Percentiles rank a stretch among this genome's conserved stretches.
phyloP scores from a whole-genome alignment of 352 stramenopile species.

The Globisporangium megalacanthum region DNA sequence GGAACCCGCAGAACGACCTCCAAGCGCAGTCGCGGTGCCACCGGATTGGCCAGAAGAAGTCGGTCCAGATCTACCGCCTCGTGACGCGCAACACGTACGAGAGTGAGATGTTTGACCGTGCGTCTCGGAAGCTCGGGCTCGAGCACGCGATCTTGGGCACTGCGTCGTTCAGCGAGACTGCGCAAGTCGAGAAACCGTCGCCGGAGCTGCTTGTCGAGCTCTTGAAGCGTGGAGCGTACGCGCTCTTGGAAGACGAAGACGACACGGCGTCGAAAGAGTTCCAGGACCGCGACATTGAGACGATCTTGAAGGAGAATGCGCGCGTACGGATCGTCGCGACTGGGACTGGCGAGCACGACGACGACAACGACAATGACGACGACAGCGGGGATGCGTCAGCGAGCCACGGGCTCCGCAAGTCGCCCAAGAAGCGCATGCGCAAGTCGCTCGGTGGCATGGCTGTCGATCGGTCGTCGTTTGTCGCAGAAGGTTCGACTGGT shows the following conservation, averaged over 20 bases:
- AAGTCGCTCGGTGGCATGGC: conserved; percentile 79
- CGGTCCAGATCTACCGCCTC: conserved; percentile 96
- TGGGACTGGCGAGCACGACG: conserved; percentile 22
- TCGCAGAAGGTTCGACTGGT: conserved; percentile 85
- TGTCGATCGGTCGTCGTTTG: conserved; percentile 87
- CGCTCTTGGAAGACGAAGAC: conserved; percentile 97
- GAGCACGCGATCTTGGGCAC: conserved; percentile 98
- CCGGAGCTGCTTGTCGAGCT: conserved; percentile 95
- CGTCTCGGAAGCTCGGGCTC: conserved; percentile 97
- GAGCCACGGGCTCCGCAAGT: conserved; percentile 23
- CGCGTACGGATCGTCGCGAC: conserved; percentile 56
- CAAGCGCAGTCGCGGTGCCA: conserved; percentile 92
- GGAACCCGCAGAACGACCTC: conserved; percentile 97
- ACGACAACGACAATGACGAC: conserved; percentile 17
- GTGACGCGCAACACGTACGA: conserved; percentile 99
- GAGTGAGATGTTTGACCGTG: conserved; percentile 99
- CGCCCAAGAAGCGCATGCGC: conserved; percentile 46
- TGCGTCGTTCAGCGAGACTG: conserved; percentile 87
- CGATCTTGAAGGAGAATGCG: conserved; percentile 87
- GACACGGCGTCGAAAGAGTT: conserved; percentile 94
- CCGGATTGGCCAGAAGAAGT: conserved; percentile 99
- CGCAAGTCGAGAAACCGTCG: conserved; percentile 81
- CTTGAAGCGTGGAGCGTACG: conserved; percentile 97
- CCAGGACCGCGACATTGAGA: conserved; percentile 96
- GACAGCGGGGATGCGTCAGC: conserved; percentile 4